Evolutionary conservation across 345 rosid species (phyloP).

Genomic region (Camelina laxa): DNA sequence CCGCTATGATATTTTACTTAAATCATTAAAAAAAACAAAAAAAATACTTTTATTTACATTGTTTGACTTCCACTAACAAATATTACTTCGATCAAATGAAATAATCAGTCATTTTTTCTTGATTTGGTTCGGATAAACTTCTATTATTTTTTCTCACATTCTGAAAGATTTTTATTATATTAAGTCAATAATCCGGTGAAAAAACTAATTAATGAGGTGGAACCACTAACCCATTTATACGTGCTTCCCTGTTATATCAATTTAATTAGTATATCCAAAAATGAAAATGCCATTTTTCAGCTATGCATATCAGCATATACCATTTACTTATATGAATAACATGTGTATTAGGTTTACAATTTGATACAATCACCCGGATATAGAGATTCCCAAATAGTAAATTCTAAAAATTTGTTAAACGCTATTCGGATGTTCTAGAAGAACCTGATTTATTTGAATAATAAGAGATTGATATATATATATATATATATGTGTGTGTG

Average conservation of each 20-base stretch:
- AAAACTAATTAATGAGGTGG: neutral
- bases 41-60: neutral
- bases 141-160: neutral
- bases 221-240: neutral
- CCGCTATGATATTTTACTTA: neutral
- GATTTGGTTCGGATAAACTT: neutral
- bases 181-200: neutral
- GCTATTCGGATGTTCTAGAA: neutral
- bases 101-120: neutral
- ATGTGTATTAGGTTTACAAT: too few species aligned
- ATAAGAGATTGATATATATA: too few species aligned
- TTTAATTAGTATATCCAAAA: neutral
- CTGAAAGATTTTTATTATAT: too few species aligned
- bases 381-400: neutral
- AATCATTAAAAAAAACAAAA: constrained; percentile 1
- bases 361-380: neutral
- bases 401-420: neutral
- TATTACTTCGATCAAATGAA: neutral
- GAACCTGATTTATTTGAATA: neutral
- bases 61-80: neutral
- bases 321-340: neutral
- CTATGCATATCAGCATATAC: neutral
- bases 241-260: neutral
- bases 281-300: neutral
- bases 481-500: too few species aligned